These are phyloP conservation scores for Beta vulgaris DNA, from an alignment of 148 eudicot species.

Conservation along the genomic window DNA sequence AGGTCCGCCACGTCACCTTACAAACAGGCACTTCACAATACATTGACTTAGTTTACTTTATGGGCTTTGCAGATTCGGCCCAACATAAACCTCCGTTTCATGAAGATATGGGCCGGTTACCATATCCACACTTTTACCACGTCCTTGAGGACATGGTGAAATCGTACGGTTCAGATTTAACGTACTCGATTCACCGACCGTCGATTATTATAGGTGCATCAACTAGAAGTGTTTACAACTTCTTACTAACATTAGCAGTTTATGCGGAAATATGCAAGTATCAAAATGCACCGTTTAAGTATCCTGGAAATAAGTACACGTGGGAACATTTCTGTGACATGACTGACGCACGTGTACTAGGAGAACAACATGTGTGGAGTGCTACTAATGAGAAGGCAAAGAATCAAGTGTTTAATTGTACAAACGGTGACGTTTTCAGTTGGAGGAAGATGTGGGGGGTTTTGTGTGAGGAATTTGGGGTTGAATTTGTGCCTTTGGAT, in stretches of 20 bases:
- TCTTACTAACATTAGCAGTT: slow-evolving; percentile 28
- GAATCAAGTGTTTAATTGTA: slow-evolving; percentile 49
- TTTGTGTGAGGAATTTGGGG: slow-evolving; percentile 35
- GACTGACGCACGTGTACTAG: slow-evolving; percentile 42
- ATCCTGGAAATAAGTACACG: slow-evolving; percentile 32
- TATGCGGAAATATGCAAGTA: slow-evolving; percentile 49
- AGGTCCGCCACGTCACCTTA: slow-evolving; percentile 34
- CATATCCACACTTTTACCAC: slow-evolving; percentile 41
- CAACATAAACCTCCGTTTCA: slow-evolving; percentile 34
- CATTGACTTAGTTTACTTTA: slow-evolving; percentile 31
- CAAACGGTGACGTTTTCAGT: slow-evolving; percentile 51
- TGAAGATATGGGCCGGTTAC: slow-evolving; percentile 37
- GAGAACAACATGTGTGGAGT: slow-evolving; percentile 54
- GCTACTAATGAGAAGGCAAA: slow-evolving; percentile 26
- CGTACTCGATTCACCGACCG: slow-evolving; percentile 40
- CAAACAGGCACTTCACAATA: slow-evolving; percentile 47
- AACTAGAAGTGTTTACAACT: slow-evolving; percentile 35
- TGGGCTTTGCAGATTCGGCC: slow-evolving; percentile 4
- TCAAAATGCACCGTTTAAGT: slow-evolving; percentile 30
- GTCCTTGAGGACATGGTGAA: slow-evolving; percentile 39
- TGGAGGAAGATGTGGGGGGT: slow-evolving; percentile 52
- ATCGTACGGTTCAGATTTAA: slow-evolving; percentile 15
- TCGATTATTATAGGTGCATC: slow-evolving; percentile 47
- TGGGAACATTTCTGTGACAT: slow-evolving; percentile 43
- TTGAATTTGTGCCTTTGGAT: slow-evolving; percentile 34